phyloP scores from a whole-genome alignment of 2,329 filamentous ascomycete genomes.

The Cladophialophora immunda region DNA sequence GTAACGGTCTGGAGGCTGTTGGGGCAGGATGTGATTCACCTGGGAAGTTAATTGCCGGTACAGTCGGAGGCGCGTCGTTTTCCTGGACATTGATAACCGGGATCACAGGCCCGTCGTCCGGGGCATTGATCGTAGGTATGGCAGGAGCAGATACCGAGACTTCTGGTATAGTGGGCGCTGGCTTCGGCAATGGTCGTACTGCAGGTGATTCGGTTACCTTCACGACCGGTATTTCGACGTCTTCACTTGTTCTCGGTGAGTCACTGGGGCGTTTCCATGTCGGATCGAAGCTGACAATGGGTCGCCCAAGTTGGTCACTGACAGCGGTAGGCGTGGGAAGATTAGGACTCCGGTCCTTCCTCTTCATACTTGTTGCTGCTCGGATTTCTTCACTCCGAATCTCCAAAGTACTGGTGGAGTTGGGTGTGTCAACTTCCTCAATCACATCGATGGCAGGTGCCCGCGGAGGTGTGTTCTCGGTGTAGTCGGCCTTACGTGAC shows the following conservation, averaged over 20 bases:
- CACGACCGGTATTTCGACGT: constrained; percentile 37
- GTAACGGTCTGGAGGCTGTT: constrained; percentile 32
- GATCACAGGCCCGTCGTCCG: constrained; percentile 20
- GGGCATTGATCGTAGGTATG: constrained; percentile 25
- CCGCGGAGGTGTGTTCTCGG: constrained; percentile 64
- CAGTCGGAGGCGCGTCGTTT: constrained; percentile 4
- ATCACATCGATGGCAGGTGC: constrained; percentile 38
- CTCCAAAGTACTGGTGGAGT: constrained; percentile 80
- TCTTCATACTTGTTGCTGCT: constrained; percentile 85
- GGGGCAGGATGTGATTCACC: constrained; percentile 13
- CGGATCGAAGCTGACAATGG: constrained; percentile 95
- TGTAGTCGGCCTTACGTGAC: constrained; percentile 82
- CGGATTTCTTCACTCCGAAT: constrained; percentile 87
- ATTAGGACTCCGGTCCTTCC: constrained; percentile 85
- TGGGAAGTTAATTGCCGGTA: constrained; percentile 27
- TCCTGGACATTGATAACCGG: constrained; percentile 18
- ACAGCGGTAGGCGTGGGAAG: constrained; percentile 89
- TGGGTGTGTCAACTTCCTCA: constrained; percentile 51
- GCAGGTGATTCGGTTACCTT: constrained; percentile 36
- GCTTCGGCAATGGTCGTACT: constrained; percentile 25
- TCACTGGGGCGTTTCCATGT: constrained; percentile 68
- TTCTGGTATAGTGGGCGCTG: constrained; percentile 44
- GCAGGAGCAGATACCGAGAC: constrained; percentile 1
- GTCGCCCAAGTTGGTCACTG: constrained; percentile 86
- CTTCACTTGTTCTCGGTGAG: constrained; percentile 50